Conservation (phyloP, 2,329 filamentous ascomycete genomes). For the Meredithiella fracta region DNA sequence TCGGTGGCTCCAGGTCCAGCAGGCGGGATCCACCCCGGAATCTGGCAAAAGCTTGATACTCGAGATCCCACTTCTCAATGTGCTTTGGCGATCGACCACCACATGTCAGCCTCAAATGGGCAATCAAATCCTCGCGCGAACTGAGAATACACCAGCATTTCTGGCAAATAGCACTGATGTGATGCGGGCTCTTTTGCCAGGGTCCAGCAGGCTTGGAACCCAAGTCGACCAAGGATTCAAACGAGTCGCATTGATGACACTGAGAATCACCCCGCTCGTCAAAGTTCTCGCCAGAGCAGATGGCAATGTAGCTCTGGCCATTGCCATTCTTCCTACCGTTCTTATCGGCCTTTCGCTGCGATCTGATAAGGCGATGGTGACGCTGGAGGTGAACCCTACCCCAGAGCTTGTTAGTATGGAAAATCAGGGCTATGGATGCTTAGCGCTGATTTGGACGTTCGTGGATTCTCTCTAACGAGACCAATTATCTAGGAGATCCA, state of each 20-base stretch:
- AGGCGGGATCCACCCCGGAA: constrained; percentile 10
- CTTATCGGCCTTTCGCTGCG: constrained; percentile 12
- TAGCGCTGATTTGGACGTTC: background rate
- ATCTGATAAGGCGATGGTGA: constrained; percentile 13
- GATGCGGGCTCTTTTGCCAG: constrained; percentile 6
- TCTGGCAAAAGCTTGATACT: constrained; percentile 11
- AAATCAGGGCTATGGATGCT: background rate
- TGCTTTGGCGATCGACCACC: constrained; percentile 13
- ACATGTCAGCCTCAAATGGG: constrained; percentile 7
- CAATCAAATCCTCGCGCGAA: constrained; percentile 6
- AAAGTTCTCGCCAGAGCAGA: constrained; percentile 13
- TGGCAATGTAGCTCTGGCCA: constrained; percentile 14
- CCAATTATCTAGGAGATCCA: background rate
- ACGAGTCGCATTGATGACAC: constrained; percentile 11
- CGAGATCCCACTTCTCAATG: constrained; percentile 12
- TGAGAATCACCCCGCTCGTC: constrained; percentile 13
- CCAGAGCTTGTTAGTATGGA: background rate
- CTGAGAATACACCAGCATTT: constrained; percentile 13
- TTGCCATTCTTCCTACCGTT: constrained; percentile 12
- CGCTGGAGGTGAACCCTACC: constrained; percentile 12
- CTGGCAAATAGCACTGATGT: constrained; percentile 13
- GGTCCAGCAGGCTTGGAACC: background rate
- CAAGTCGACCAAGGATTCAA: constrained; percentile 8
- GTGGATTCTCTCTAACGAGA: background rate
- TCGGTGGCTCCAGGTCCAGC: no score